Evolutionary conservation across 192 early-diverging fungal genomes (phyloP), one percentile per base, ranked within the genome.

Genomic region (Coemansia sp.): DNA sequence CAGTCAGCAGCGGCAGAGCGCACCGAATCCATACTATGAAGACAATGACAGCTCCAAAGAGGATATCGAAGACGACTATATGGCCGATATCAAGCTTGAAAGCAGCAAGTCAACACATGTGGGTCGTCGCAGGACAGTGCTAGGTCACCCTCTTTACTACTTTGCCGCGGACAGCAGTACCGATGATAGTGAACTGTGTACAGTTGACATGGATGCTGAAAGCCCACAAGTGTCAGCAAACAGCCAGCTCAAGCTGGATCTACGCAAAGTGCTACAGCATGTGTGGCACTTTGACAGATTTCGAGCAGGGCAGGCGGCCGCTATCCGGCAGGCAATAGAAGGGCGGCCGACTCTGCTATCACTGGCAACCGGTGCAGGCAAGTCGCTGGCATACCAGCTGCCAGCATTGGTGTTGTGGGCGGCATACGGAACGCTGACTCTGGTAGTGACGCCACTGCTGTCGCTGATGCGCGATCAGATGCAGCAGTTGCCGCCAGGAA

Each of bases 381-480:
- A 92, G 66, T 91, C 89, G 0, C 74, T 92, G 1, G 85, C 69
- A 3, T 92, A 90, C 56, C 90, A 92, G 70, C 76, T 92, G 0
- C 87, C 90, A 0, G 64, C 87, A 3, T 83, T 76, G n/a, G 69
- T 90, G 15, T 58, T 89, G 18, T 81, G 77, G 3, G 45, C 61
- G 1, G 46, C 57, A 12, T 20, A 37, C 16, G 53, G 50, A 0
- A 73, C 76, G 0, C 40, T 90, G 28, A 88, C 84, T 12, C 44
- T 93, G 26, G 91, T 93, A 6, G 79, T 93, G 11, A 89, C 86
- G 1, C 91, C 91, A 4, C 84, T 86, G 54, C 76, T 93, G 20
- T 86, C 90, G 6, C 77, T 93, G 5, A 93, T 93, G 89, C 81
- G 89, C 36, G 91, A 93, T 61, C 91, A 93, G 64, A 75, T 91